phyloP scores from a whole-genome alignment of 805 yeast species.

The Starmerella bombicola region DNA sequence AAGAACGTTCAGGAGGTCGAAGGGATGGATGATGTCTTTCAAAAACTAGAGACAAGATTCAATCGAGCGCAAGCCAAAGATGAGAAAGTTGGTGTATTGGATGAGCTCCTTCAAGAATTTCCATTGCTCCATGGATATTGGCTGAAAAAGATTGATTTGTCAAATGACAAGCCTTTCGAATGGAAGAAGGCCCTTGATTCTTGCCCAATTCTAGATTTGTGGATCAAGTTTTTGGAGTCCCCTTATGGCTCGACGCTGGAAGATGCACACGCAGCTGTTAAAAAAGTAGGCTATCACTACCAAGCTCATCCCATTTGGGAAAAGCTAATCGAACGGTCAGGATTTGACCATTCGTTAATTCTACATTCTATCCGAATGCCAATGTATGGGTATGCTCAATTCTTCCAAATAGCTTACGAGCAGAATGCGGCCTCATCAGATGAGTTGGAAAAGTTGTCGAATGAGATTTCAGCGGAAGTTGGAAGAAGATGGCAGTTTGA shows the following conservation, averaged over 20 bases:
- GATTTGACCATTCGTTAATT: constrained; percentile 32
- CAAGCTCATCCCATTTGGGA: constrained; percentile 79
- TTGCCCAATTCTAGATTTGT: constrained; percentile 30
- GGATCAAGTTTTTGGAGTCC: constrained; percentile 26
- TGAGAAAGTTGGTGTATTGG: constrained; percentile 1
- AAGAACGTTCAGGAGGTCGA: no score
- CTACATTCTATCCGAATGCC: constrained; percentile 39
- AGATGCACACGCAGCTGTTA: constrained; percentile 38
- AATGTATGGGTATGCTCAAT: constrained; percentile 75
- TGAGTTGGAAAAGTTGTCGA: constrained; percentile 20
- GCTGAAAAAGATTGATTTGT: constrained; percentile 27
- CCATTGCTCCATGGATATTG: constrained; percentile 35
- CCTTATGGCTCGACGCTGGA: constrained; percentile 25
- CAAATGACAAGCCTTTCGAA: constrained; percentile 11
- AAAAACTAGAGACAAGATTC: no score
- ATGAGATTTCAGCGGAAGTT: constrained; percentile 40
- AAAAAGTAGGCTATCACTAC: constrained; percentile 54
- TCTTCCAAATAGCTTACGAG: constrained; percentile 36
- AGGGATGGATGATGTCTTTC: no score
- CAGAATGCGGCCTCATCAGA: constrained; percentile 2
- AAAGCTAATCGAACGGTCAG: constrained; percentile 46
- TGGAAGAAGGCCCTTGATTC: constrained; percentile 19
- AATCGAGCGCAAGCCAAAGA: no score
- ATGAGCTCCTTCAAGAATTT: constrained; percentile 26
- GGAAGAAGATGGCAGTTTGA: constrained; percentile 66